A percentile compares a stretch with the other conserved stretches of the same genome.
phyloP scores from a whole-genome alignment of 2,329 filamentous ascomycete species.

The Fonsecaea pugnacius region DNA sequence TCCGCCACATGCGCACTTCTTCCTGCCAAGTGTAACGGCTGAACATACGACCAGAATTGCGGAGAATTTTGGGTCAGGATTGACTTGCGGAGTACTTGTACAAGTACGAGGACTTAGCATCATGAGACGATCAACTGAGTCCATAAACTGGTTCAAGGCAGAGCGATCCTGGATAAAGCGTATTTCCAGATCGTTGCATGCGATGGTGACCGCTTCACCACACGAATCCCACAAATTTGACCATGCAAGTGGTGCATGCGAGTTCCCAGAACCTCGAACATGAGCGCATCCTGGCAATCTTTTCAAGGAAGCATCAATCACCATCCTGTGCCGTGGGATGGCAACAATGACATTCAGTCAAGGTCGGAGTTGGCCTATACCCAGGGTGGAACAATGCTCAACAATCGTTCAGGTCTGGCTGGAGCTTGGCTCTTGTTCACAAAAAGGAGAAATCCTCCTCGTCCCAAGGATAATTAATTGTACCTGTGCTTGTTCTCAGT shows the following conservation, averaged over 20 bases:
- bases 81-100: neutral
- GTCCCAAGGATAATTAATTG: too few species aligned
- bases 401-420: neutral
- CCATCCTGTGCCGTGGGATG: neutral
- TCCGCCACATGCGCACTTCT: neutral
- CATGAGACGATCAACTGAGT: neutral
- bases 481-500: neutral
- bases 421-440: neutral
- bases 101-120: neutral
- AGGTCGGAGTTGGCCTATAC: neutral
- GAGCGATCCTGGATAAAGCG: neutral
- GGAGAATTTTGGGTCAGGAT: neutral
- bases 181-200: neutral
- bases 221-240: too few species aligned
- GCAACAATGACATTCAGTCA: neutral
- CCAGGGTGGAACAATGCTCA: neutral
- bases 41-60: neutral
- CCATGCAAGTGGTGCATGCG: neutral
- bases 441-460: too few species aligned
- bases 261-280: neutral
- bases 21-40: neutral
- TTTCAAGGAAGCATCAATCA: neutral
- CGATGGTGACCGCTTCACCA: too few species aligned
- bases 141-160: neutral
- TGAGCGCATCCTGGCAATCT: neutral